Conservation (phyloP, 306 rosid genomes). For the Elaeagnus macrophylla region DNA sequence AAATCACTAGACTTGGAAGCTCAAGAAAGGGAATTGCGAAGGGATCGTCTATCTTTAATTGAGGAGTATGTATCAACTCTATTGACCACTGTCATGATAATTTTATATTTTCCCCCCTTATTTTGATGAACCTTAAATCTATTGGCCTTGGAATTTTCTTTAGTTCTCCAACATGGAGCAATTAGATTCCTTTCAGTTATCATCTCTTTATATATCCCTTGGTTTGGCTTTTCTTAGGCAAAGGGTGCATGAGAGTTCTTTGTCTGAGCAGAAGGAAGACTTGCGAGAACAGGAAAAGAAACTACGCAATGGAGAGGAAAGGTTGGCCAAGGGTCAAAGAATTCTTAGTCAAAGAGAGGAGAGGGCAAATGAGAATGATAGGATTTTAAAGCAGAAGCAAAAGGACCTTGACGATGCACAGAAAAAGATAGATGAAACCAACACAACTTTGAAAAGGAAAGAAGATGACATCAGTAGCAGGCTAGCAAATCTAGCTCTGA, state of each 20-base stretch:
- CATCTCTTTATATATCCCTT: not conserved
- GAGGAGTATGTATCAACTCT: constrained; percentile 49
- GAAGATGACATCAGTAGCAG: constrained; percentile 71
- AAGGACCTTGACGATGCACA: constrained; percentile 77
- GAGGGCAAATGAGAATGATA: constrained; percentile 75
- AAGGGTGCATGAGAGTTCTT: constrained; percentile 52
- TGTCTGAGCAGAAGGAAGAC: constrained; percentile 80
- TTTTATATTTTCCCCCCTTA: too few species aligned
- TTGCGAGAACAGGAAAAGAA: constrained; percentile 89
- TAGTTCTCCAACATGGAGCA: not conserved
- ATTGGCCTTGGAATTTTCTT: not conserved
- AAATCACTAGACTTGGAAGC: constrained; percentile 65
- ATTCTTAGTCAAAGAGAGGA: constrained; percentile 89
- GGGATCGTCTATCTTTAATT: constrained; percentile 65
- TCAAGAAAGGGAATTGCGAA: constrained; percentile 59
- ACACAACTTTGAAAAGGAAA: constrained; percentile 49
- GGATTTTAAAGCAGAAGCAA: constrained; percentile 66
- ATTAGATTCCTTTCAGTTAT: not conserved
- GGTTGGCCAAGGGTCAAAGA: constrained; percentile 78
- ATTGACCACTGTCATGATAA: too few species aligned
- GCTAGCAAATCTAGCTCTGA: constrained; percentile 52
- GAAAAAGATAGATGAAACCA: constrained; percentile 63
- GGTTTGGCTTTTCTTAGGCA: constrained; percentile 39
- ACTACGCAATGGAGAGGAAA: constrained; percentile 87
- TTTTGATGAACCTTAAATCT: too few species aligned